These are phyloP conservation scores for Limonomyces culmigenus DNA, from an alignment of 1,284 basidiomycete species.

Conservation along the genomic window DNA sequence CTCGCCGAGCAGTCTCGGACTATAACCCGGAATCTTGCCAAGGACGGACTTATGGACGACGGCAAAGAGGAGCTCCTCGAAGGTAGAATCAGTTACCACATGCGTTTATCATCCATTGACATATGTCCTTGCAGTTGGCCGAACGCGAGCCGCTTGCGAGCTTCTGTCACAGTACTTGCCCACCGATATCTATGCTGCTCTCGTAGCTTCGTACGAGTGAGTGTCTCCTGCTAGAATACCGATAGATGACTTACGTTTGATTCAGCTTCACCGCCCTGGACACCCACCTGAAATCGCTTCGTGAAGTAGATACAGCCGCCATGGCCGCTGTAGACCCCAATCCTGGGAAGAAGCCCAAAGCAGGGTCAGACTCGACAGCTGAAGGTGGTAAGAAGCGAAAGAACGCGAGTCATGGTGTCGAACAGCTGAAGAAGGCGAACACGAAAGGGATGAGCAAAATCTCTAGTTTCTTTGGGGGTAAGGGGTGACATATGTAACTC, in stretches of 20 bases:
- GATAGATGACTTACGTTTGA: slow-evolving; percentile 8
- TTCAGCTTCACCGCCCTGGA: slow-evolving; percentile 43
- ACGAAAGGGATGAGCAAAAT: slow-evolving; percentile 65
- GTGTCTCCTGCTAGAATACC: slow-evolving; percentile 13
- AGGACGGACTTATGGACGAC: slow-evolving; percentile 61
- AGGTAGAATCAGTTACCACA: too few species aligned
- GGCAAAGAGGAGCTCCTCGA: slow-evolving; percentile 44
- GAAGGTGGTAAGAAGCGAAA: slow-evolving; percentile 10
- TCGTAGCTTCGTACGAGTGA: slow-evolving; percentile 55
- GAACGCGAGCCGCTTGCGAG: slow-evolving; percentile 46
- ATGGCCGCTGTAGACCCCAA: slow-evolving; percentile 14
- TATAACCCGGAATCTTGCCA: slow-evolving; percentile 43
- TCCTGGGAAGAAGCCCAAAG: slow-evolving; percentile 16
- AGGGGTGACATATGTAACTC: too few species aligned
- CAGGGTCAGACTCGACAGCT: slow-evolving; percentile 6
- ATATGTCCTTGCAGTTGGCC: slow-evolving; percentile 29
- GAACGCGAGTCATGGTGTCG: slow-evolving; percentile 44
- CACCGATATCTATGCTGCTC: slow-evolving; percentile 20
- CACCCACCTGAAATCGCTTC: slow-evolving; percentile 26
- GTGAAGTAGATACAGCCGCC: slow-evolving; percentile 21
- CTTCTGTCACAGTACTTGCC: slow-evolving; percentile 56
- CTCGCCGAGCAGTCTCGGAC: slow-evolving; percentile 37
- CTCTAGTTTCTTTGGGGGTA: slow-evolving; percentile 42
- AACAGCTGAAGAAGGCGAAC: slow-evolving; percentile 64
- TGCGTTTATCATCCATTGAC: slow-evolving; percentile 12